phyloP scores from a whole-genome alignment of 192 early-diverging fungal species.

The Backusella liffmaniae region DNA sequence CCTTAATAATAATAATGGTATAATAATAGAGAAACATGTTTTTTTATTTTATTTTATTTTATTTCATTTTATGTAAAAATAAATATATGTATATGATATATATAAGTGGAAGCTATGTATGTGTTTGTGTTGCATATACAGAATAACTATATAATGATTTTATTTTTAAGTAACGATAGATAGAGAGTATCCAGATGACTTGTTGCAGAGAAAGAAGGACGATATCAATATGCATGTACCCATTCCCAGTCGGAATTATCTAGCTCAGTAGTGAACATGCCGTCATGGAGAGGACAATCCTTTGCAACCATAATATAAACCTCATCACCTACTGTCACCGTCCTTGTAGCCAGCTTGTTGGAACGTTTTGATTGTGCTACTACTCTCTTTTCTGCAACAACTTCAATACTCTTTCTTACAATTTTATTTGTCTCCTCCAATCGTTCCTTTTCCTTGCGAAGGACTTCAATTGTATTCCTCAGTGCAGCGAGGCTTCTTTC shows the following conservation, averaged over 20 bases:
- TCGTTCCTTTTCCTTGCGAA: conserved; percentile 25
- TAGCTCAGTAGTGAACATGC: background rate
- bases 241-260: conserved; percentile 2
- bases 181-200: background rate
- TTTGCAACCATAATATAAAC: conserved; percentile 8
- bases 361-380: conserved; percentile 9
- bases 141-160: background rate
- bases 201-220: background rate
- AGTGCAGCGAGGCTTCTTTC: background rate
- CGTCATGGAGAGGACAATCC: background rate
- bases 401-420: conserved; percentile 27
- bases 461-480: conserved; percentile 16
- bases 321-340: background rate
- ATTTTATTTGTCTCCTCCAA: conserved; percentile 29
- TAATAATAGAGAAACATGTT: background rate
- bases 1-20: background rate
- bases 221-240: background rate
- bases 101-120: background rate
- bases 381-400: conserved; percentile 19
- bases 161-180: background rate
- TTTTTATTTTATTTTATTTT: no score
- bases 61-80: background rate
- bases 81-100: background rate
- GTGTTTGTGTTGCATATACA: background rate
- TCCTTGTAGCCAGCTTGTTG: background rate